phyloP scores from a whole-genome alignment of 2,329 filamentous ascomycete genomes.

The Trichoderma afroharzianum region DNA sequence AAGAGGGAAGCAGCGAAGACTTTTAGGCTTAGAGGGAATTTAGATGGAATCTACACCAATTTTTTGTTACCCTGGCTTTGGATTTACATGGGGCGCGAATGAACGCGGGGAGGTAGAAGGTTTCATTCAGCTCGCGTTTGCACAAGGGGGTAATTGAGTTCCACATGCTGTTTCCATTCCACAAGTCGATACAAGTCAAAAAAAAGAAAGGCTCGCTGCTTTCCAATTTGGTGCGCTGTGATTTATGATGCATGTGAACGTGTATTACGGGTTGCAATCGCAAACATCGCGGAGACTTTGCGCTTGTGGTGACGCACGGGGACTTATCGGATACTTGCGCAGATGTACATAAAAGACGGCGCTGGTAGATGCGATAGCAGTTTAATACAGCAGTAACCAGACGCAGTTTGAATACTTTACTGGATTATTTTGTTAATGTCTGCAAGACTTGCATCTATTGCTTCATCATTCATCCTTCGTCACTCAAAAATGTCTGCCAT shows the following conservation, averaged over 20 bases:
- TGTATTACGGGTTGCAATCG: neutral
- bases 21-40: neutral
- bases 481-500: neutral
- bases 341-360: neutral
- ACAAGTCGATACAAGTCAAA: neutral
- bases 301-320: neutral
- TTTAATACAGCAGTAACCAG: neutral
- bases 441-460: neutral
- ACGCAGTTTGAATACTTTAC: neutral
- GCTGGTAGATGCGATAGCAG: neutral
- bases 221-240: neutral
- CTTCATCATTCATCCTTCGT: neutral
- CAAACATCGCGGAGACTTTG: neutral
- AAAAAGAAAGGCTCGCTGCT: neutral
- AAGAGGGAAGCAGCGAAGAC: neutral
- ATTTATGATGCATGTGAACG: neutral
- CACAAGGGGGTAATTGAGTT: neutral
- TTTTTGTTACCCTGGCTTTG: neutral
- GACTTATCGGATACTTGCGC: conserved; percentile 30
- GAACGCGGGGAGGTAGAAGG: too few relatives aligned
- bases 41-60: neutral
- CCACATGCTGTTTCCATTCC: neutral
- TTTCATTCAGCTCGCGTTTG: neutral
- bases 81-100: neutral
- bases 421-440: neutral